phyloP scores from a whole-genome alignment of 2,329 filamentous ascomycete species.

The Plectosphaerella plurivora region DNA sequence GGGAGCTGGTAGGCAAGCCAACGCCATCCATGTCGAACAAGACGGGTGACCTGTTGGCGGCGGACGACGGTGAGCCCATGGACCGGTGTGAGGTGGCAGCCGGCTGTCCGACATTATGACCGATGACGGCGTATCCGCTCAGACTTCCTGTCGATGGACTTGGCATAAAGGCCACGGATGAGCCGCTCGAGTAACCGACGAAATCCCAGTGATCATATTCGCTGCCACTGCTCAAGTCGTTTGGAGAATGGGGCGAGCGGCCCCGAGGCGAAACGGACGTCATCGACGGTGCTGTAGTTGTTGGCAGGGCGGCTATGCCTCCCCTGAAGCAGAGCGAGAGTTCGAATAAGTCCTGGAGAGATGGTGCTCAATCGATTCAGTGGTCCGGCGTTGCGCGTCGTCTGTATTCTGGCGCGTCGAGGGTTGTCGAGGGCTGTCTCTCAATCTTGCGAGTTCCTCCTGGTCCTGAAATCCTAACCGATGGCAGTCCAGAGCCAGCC shows the following conservation, averaged over 20 bases:
- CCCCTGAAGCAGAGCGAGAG: neutral
- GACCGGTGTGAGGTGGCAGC: neutral
- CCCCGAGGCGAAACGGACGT: constrained; percentile 30
- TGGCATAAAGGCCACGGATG: constrained; percentile 39
- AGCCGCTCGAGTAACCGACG: constrained; percentile 29
- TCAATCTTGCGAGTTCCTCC: too few species aligned
- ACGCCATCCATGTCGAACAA: constrained; percentile 28
- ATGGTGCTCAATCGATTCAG: too few species aligned
- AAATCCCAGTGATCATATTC: constrained; percentile 41
- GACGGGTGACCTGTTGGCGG: constrained; percentile 34
- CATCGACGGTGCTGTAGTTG: constrained; percentile 15
- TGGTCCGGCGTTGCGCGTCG: too few species aligned
- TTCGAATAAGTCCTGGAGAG: too few species aligned
- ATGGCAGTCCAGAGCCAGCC: too few species aligned
- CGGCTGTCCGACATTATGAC: constrained; percentile 23
- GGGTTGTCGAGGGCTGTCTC: too few species aligned
- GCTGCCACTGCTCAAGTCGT: constrained; percentile 29
- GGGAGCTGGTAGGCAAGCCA: constrained; percentile 18
- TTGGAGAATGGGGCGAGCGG: constrained; percentile 33
- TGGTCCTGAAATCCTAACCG: too few species aligned
- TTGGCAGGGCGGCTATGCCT: neutral
- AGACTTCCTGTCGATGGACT: constrained; percentile 49
- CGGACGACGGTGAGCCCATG: constrained; percentile 13
- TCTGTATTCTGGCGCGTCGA: too few species aligned
- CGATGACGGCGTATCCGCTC: constrained; percentile 44